Evolutionary conservation across 306 rosid genomes (phyloP).

Genomic region (Sphenostylis stenocarpa): DNA sequence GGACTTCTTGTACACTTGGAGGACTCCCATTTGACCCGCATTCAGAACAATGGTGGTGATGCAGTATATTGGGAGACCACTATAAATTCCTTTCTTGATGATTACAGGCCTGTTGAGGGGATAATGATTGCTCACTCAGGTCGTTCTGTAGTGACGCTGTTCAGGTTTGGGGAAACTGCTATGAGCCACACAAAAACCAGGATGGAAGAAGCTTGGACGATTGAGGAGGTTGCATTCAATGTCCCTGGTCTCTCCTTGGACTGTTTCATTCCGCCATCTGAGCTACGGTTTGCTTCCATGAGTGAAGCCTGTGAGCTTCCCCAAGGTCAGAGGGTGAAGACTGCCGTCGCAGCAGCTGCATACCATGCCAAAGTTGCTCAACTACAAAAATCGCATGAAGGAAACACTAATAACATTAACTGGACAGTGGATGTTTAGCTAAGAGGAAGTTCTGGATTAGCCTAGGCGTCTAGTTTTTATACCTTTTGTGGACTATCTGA

Average conservation of each 20-base stretch:
- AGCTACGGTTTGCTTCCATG: constrained; percentile 86
- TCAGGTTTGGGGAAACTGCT: constrained; percentile 99
- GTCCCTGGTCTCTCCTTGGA: constrained; percentile 94
- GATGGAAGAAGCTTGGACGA: constrained; percentile 99
- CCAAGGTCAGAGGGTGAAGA: constrained; percentile 63
- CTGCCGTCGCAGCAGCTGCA: constrained; percentile 50
- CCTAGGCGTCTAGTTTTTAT: constrained; percentile 50
- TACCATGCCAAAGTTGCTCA: constrained; percentile 71
- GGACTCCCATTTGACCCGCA: constrained; percentile 98
- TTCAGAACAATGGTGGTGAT: constrained; percentile 95
- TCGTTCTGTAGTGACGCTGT: constrained; percentile 92
- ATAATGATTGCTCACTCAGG: constrained; percentile 96
- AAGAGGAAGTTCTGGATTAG: constrained; percentile 35
- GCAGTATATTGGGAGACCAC: constrained; percentile 99
- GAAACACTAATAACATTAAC: constrained; percentile 48
- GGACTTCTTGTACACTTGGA: constrained; percentile 95
- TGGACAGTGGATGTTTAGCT: constrained; percentile 77
- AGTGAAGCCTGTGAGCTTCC: constrained; percentile 78
- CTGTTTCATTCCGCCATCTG: constrained; percentile 98
- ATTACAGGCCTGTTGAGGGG: constrained; percentile 87
- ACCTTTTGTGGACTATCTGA: constrained; percentile 41
- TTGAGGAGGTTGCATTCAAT: constrained; percentile 95
- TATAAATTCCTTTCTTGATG: constrained; percentile 90
- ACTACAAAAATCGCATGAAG: constrained; percentile 58
- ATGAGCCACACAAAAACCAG: constrained; percentile 97